Evolutionary conservation across 208 protist species (phyloP), one percentile per base, ranked within the genome.

Genomic region (Leishmania martiniquensis): DNA sequence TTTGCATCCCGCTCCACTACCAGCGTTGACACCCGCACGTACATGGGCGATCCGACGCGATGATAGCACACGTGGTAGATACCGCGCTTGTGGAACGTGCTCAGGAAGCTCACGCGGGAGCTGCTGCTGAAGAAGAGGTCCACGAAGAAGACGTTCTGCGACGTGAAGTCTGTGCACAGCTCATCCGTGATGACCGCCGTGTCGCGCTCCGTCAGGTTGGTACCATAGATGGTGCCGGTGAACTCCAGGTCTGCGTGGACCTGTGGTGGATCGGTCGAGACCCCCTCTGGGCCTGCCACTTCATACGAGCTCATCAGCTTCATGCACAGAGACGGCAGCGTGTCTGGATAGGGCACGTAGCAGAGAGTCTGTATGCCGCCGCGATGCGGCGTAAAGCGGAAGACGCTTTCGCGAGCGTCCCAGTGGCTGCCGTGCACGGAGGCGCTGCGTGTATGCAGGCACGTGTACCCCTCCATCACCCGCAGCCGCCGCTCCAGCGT

Each of bases 11-110:
- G 82, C 82, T 95, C 89, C 62, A 95, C 88, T n/a, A 93, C 39
- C 25, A 95, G 52, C 49, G 89, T 93, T n/a, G 89, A 84, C 47
- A 93, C 83, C 7, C 83, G 85, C 60, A 95, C 83, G 80, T 90
- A 95, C 55, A 81, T 72, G 44, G 75, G 75, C 13, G 91, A 92
- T 17, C 86, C 88, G 39, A 89, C 89, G 71, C 86, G 82, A 77
- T 89, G 89, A 79, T 95, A 95, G 77, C 91, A 95, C 22, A 95
- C 81, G 73, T 92, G 87, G 77, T 93, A 95, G 49, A 92, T 91
- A 45, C 91, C 91, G 42, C 85, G 82, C 66, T 87, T 81, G 69
- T 92, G 85, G 59, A 95, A 88, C 0, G 84, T 87, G 42, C 86
- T 88, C 60, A 87, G 89, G 72, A 95, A 95, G 72, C 85, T 85